These are phyloP conservation scores for Paramecium biaurelia DNA, from an alignment of 73 alveolate species.

Conservation along the genomic window DNA sequence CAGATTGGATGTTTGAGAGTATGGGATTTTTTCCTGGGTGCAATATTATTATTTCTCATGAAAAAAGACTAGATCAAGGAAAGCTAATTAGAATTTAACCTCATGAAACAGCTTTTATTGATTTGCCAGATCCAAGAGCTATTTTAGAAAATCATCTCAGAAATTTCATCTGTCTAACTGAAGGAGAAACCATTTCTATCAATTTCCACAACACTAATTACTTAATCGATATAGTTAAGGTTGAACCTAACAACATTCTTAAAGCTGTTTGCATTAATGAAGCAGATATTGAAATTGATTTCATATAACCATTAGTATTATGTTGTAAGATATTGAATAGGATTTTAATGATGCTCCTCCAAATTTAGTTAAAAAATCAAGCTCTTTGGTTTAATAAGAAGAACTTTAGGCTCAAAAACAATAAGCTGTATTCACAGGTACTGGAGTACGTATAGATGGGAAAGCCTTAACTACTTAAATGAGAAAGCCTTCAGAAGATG, in stretches of 20 bases:
- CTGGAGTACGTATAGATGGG: slow-evolving; percentile 82
- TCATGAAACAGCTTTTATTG: slow-evolving; percentile 91
- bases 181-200: slow-evolving; percentile 94
- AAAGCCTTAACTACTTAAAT: slow-evolving; percentile 77
- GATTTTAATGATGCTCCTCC: slow-evolving; percentile 87
- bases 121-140: slow-evolving; percentile 93
- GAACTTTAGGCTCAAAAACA: slow-evolving; percentile 41
- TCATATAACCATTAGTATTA: slow-evolving; percentile 79
- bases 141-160: slow-evolving; percentile 89
- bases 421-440: slow-evolving; percentile 70
- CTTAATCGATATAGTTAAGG: slow-evolving; percentile 86
- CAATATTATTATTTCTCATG: slow-evolving; percentile 70
- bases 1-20: slow-evolving; percentile 92
- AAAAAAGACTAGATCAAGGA: slow-evolving; percentile 79
- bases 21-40: slow-evolving; percentile 80
- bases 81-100: slow-evolving; percentile 85
- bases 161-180: slow-evolving; percentile 85
- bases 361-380: slow-evolving; percentile 69
- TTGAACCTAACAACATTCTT: slow-evolving; percentile 73
- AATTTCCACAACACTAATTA: slow-evolving; percentile 78
- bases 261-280: slow-evolving; percentile 89
- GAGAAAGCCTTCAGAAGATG: slow-evolving; percentile 71
- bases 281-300: slow-evolving; percentile 93
- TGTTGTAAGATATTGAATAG: not conserved
- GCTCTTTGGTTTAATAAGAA: slow-evolving; percentile 61